A percentile compares a stretch with the other conserved stretches of the same genome.
These are phyloP conservation scores for Dimocarpus longan DNA, from an alignment of 345 rosid species.

Conservation along the genomic window DNA sequence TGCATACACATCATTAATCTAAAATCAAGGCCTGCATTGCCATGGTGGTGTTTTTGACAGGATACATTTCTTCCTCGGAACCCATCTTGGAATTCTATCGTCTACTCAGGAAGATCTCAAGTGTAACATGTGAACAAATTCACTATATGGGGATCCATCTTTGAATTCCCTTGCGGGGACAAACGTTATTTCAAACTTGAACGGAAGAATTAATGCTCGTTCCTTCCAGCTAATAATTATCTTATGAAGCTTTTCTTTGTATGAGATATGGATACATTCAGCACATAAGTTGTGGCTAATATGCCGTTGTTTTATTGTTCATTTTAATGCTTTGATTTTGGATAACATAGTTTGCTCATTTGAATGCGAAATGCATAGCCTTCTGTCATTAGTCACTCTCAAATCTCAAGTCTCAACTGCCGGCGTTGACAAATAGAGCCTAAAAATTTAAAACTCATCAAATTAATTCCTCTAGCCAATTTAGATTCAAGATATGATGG, in stretches of 20 bases:
- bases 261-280: background rate
- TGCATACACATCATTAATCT: background rate
- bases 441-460: too few species aligned
- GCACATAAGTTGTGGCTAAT: background rate
- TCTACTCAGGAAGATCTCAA: conserved; percentile 42
- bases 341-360: background rate
- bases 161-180: background rate
- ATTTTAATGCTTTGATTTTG: background rate
- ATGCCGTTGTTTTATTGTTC: background rate
- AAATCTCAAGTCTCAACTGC: background rate
- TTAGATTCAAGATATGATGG: too few species aligned
- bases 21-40: background rate
- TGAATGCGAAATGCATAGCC: too few species aligned
- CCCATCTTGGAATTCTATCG: conserved; percentile 56
- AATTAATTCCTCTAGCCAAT: too few species aligned
- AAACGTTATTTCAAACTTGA: too few species aligned
- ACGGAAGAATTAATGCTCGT: background rate
- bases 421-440: background rate
- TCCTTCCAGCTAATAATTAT: background rate
- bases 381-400: background rate
- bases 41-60: conserved; percentile 35
- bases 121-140: conserved; percentile 42
- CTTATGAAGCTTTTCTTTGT: background rate
- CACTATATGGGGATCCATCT: background rate
- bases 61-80: conserved; percentile 77